A percentile compares a stretch with the other conserved stretches of the same genome.
Evolutionary conservation across 768 basidiomycete species (phyloP).

Genomic region (Leucosporidium creatinivorum): DNA sequence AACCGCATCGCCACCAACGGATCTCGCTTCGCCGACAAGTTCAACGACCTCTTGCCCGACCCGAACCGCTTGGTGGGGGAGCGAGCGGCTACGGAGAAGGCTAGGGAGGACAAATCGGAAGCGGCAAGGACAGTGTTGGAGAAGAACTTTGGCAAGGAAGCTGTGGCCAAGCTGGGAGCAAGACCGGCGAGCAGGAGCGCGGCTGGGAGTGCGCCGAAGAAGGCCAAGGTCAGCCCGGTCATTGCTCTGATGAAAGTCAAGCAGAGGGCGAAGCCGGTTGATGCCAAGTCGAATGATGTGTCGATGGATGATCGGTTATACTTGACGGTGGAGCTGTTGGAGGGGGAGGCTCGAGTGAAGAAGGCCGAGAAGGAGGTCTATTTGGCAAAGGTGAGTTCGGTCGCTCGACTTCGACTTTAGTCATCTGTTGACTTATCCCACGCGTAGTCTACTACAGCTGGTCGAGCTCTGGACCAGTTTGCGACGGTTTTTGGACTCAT

Average conservation of each 20-base stretch:
- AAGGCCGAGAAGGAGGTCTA: slow-evolving; percentile 53
- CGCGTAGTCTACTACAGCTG: slow-evolving; percentile 51
- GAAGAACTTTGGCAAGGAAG: slow-evolving; percentile 3
- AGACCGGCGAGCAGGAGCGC: slow-evolving; percentile 2
- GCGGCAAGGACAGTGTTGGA: slow-evolving; percentile 45
- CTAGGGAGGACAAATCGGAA: slow-evolving; percentile 44
- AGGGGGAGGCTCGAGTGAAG: slow-evolving; percentile 33
- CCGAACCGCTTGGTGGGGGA: background rate
- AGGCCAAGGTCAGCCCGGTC: slow-evolving; percentile 52
- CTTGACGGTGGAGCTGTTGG: slow-evolving; percentile 47
- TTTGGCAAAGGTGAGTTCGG: slow-evolving; percentile 58
- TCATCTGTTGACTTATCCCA: background rate
- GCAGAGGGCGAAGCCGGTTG: slow-evolving; percentile 58
- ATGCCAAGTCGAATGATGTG: slow-evolving; percentile 53
- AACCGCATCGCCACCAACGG: background rate
- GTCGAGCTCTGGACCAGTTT: slow-evolving; percentile 58
- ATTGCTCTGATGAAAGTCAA: slow-evolving; percentile 68
- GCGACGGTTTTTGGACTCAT: slow-evolving; percentile 43
- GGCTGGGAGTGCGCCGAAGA: slow-evolving; percentile 48
- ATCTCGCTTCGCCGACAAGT: background rate
- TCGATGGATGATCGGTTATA: slow-evolving; percentile 56
- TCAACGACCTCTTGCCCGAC: slow-evolving; percentile 41
- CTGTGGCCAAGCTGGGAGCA: background rate
- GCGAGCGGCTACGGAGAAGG: slow-evolving; percentile 28
- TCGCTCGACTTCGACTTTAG: background rate